phyloP scores from a whole-genome alignment of 805 yeast species.

The Schwanniomyces yamadae region DNA sequence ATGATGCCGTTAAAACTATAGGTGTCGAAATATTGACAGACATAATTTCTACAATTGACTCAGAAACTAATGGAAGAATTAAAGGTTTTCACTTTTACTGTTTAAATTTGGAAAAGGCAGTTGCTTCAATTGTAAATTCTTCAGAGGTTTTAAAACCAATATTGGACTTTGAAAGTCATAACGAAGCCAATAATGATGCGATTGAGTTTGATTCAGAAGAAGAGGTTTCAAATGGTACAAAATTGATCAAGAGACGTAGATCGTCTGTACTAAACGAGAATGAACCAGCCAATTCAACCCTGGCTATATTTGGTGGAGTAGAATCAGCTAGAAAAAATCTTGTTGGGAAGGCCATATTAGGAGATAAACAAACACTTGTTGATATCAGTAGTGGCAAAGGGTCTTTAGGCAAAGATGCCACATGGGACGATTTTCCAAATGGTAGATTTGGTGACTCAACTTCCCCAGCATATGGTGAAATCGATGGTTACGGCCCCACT shows the following conservation, averaged over 20 bases:
- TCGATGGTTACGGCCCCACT: conserved; percentile 95
- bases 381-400: conserved; percentile 86
- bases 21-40: conserved; percentile 76
- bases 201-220: conserved; percentile 41
- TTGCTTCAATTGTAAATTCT: conserved; percentile 75
- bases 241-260: conserved; percentile 29
- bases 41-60: conserved; percentile 57
- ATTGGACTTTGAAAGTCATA: conserved; percentile 29
- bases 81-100: conserved; percentile 92
- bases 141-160: conserved; percentile 50
- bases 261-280: conserved; percentile 43
- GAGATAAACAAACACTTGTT: conserved; percentile 54
- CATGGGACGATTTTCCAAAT: conserved; percentile 97
- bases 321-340: conserved; percentile 18
- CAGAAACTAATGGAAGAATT: conserved; percentile 54
- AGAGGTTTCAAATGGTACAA: conserved; percentile 23
- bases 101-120: conserved; percentile 86
- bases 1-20: conserved; percentile 74
- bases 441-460: conserved; percentile 94
- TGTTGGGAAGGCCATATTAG: conserved; percentile 25
- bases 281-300: conserved; percentile 23
- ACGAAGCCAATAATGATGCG: conserved; percentile 28
- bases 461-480: conserved; percentile 97
- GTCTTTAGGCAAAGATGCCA: conserved; percentile 80
- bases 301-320: conserved; percentile 10